phyloP scores from a whole-genome alignment of 345 rosid genomes.

The Citrus unshiu region DNA sequence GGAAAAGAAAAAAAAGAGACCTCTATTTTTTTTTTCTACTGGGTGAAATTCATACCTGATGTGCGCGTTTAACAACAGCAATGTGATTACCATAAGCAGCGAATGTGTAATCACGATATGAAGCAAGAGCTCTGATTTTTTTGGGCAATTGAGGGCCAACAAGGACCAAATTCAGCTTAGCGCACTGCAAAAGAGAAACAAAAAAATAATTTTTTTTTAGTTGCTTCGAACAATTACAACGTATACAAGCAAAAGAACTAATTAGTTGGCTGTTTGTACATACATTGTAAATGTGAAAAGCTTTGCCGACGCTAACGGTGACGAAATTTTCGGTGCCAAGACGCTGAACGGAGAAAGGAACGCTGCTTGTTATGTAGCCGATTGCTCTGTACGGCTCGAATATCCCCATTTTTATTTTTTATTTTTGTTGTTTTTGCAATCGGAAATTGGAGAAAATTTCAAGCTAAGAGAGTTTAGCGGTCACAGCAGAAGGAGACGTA shows the following conservation, averaged over 20 bases:
- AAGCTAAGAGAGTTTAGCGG: not conserved
- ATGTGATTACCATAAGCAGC: constrained; percentile 70
- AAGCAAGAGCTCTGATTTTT: constrained; percentile 88
- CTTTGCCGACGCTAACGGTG: constrained; percentile 90
- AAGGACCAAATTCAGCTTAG: constrained; percentile 72
- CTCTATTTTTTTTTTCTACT: not conserved
- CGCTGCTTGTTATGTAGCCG: constrained; percentile 77
- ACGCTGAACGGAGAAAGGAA: constrained; percentile 86
- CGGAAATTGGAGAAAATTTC: not conserved
- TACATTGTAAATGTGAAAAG: constrained; percentile 83
- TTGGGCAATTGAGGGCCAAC: constrained; percentile 83
- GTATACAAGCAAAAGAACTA: not conserved
- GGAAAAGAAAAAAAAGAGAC: not conserved
- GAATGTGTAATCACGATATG: constrained; percentile 81
- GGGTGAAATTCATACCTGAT: constrained; percentile 45
- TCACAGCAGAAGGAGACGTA: not conserved
- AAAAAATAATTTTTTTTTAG: not conserved
- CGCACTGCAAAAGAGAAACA: constrained; percentile 51
- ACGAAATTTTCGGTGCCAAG: constrained; percentile 88
- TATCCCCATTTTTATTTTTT: constrained; percentile 56
- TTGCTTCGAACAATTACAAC: not conserved
- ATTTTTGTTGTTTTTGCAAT: not conserved
- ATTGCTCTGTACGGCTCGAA: constrained; percentile 91
- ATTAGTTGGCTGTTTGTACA: not conserved
- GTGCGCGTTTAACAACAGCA: constrained; percentile 79